Evolutionary conservation across 768 basidiomycete genomes (phyloP).

Genomic region (Plicaturopsis crispa): DNA sequence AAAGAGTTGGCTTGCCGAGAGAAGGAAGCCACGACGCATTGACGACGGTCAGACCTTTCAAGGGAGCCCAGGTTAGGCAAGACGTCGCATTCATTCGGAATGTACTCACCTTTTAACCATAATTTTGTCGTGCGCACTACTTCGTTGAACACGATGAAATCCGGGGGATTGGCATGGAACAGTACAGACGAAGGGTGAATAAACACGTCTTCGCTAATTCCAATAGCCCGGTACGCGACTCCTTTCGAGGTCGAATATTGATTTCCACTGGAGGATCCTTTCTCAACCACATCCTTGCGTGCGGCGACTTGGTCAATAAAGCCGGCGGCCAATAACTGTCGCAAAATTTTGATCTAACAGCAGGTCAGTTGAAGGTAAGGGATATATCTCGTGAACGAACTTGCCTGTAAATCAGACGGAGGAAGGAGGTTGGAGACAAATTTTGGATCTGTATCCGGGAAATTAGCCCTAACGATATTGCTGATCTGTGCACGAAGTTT

Average conservation of each 20-base stretch:
- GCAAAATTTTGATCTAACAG: slow-evolving; percentile 75
- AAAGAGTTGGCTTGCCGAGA: slow-evolving; percentile 72
- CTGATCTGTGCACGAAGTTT: slow-evolving; percentile 88
- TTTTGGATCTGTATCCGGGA: slow-evolving; percentile 52
- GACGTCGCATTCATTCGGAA: neutral
- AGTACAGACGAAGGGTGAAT: slow-evolving; percentile 88
- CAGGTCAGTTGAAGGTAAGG: slow-evolving; percentile 4
- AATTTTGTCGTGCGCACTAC: slow-evolving; percentile 66
- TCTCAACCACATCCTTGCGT: slow-evolving; percentile 74
- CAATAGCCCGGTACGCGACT: slow-evolving; percentile 76
- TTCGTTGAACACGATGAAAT: slow-evolving; percentile 82
- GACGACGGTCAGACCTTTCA: slow-evolving; percentile 68
- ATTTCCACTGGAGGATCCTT: slow-evolving; percentile 46
- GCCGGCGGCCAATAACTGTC: slow-evolving; percentile 80
- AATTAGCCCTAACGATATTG: slow-evolving; percentile 75
- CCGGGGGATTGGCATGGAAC: slow-evolving; percentile 63
- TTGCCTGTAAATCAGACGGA: slow-evolving; percentile 72
- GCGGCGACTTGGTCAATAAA: slow-evolving; percentile 96
- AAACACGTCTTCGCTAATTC: slow-evolving; percentile 80
- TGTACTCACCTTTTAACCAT: slow-evolving; percentile 68
- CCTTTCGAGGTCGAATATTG: slow-evolving; percentile 73
- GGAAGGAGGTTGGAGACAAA: slow-evolving; percentile 64
- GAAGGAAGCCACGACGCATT: slow-evolving; percentile 84
- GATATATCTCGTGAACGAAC: slow-evolving; percentile 3
- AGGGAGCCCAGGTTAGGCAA: neutral